phyloP scores from a whole-genome alignment of 2,329 filamentous ascomycete species.

The Ophiostoma sp. region DNA sequence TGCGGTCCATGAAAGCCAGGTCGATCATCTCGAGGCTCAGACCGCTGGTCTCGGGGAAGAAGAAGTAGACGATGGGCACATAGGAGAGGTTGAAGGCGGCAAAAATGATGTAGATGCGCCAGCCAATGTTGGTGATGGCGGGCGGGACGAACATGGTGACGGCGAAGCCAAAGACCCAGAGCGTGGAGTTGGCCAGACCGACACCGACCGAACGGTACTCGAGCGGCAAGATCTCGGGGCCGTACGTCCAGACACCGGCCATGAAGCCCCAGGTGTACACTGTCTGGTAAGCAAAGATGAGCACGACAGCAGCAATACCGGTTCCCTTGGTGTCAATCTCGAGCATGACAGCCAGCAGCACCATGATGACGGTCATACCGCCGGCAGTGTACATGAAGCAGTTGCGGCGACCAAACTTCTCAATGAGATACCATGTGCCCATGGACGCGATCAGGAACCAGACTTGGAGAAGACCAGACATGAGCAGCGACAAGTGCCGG shows the following conservation, averaged over 20 bases:
- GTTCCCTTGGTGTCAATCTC: background rate
- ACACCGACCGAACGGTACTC: background rate
- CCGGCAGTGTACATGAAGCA: background rate
- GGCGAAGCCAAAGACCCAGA: background rate
- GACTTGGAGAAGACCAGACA: background rate
- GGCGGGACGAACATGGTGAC: background rate
- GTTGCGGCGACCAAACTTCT: background rate
- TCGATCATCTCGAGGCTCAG: conserved; percentile 2
- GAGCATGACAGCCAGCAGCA: background rate
- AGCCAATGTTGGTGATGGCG: background rate
- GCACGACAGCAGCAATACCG: background rate
- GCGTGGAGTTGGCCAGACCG: background rate
- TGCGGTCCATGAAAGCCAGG: background rate
- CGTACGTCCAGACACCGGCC: background rate
- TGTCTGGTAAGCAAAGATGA: background rate
- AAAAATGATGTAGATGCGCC: background rate
- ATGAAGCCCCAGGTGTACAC: background rate
- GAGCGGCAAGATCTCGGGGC: background rate
- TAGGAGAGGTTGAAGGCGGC: background rate
- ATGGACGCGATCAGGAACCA: background rate
- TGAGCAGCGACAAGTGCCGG: background rate
- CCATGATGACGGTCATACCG: background rate
- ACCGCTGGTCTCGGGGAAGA: background rate
- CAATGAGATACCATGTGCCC: background rate
- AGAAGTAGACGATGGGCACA: background rate